Evolutionary conservation across 192 early-diverging fungal genomes (phyloP).

Genomic region (Funneliformis geosporum): DNA sequence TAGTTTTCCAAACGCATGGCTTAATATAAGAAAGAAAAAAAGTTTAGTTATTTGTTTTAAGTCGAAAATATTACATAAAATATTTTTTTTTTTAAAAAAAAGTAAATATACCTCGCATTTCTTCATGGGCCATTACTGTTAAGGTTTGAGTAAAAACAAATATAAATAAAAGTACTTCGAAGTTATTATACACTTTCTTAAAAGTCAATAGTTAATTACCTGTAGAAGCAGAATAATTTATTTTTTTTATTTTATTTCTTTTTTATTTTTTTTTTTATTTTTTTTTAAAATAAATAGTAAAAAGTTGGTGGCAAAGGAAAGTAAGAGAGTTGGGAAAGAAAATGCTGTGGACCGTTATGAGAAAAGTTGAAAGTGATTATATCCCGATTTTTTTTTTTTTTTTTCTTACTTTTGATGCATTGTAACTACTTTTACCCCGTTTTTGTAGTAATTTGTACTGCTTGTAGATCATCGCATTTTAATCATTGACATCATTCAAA

Average conservation of each 20-base stretch:
- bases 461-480: too few relatives aligned
- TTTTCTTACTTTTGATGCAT: too few relatives aligned
- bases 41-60: background rate
- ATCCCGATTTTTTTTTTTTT: too few relatives aligned
- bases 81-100: background rate
- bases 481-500: too few relatives aligned
- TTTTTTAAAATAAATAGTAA: constrained; percentile 6
- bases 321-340: background rate
- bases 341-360: background rate
- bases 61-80: background rate
- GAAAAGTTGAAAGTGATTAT: background rate
- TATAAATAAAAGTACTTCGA: background rate
- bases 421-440: too few relatives aligned
- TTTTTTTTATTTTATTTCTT: background rate
- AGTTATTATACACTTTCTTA: background rate
- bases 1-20: constrained; percentile 47
- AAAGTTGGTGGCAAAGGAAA: constrained; percentile 8
- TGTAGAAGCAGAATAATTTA: constrained; percentile 5
- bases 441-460: too few relatives aligned
- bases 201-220: background rate
- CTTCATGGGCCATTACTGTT: constrained; percentile 27
- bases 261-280: background rate
- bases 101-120: constrained; percentile 18
- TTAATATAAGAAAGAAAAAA: background rate
- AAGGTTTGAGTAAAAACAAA: background rate